A percentile compares a stretch with the other conserved stretches of the same genome.
phyloP scores from a whole-genome alignment of 345 rosid genomes.

The Xanthoceras sorbifolium region DNA sequence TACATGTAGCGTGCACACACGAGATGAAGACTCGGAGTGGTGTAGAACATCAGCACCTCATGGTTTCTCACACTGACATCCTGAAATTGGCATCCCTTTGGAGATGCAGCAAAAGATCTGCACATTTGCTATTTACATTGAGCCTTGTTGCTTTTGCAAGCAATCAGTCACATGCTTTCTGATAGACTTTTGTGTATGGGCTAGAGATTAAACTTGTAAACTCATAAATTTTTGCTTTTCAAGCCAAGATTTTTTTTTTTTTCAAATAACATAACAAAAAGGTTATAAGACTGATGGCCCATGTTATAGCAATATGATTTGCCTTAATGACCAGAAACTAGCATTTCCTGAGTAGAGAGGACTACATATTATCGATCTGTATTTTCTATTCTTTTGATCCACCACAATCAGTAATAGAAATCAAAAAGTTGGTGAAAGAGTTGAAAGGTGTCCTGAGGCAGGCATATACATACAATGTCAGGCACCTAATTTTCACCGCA shows the following conservation, averaged over 20 bases:
- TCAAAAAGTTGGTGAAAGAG: conserved; percentile 4
- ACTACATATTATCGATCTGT: neutral
- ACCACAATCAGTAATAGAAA: neutral
- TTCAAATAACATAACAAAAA: neutral
- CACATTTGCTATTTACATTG: neutral
- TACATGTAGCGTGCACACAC: too few species aligned
- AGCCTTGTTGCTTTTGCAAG: neutral
- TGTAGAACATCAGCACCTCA: neutral
- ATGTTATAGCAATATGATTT: neutral
- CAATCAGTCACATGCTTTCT: neutral
- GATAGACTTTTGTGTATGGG: neutral
- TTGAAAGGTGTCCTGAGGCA: neutral
- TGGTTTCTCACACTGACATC: neutral
- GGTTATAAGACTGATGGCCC: neutral
- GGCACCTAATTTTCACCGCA: conserved; percentile 14
- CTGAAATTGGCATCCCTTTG: neutral
- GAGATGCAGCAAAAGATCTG: neutral
- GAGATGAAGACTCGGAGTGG: neutral
- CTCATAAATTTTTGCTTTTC: neutral
- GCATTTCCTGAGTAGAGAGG: neutral
- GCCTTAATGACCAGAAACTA: neutral
- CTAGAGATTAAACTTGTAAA: neutral
- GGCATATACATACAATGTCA: conserved; percentile 10
- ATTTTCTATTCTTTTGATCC: neutral
- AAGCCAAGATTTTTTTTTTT: neutral